A percentile compares a stretch with the other conserved stretches of the same genome.
Conservation (phyloP, 129 eudicot genomes). For the Scalesia atractyloides region DNA sequence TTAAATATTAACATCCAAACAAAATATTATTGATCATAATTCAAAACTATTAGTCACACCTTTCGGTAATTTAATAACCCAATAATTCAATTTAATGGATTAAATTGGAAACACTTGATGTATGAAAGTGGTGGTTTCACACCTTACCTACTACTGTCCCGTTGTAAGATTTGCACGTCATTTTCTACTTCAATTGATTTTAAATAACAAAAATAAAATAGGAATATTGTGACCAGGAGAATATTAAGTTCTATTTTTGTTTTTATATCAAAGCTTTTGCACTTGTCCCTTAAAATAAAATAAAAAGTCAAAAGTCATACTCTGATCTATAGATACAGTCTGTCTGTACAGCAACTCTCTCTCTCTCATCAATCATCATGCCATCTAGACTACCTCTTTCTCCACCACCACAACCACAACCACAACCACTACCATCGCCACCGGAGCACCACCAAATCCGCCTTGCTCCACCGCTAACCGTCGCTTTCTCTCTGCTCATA, state of each 20-base stretch:
- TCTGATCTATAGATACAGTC: conserved; percentile 23
- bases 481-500: conserved; percentile 60
- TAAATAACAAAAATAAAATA: not conserved
- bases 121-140: conserved; percentile 20
- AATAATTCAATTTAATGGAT: conserved; percentile 6
- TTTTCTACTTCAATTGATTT: not conserved
- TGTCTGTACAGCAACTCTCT: conserved; percentile 9
- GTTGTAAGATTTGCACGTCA: conserved; percentile 16
- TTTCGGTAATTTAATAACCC: conserved; percentile 1
- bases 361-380: conserved; percentile 40
- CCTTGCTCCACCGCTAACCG: conserved; percentile 42
- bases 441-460: conserved; percentile 21
- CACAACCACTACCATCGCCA: conserved; percentile 37
- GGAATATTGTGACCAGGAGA: no score
- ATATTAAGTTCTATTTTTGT: no score
- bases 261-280: not conserved
- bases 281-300: conserved; percentile 14
- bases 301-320: conserved; percentile 25
- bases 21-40: not conserved
- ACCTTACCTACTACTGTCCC: conserved; percentile 24
- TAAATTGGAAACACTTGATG: conserved; percentile 15
- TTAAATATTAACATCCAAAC: not conserved
- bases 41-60: not conserved
- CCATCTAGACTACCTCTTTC: conserved; percentile 56
- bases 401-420: conserved; percentile 25